Evolutionary conservation across 306 rosid genomes (phyloP), one percentile per base, ranked within the genome.

Genomic region (Rosa lucieae): DNA sequence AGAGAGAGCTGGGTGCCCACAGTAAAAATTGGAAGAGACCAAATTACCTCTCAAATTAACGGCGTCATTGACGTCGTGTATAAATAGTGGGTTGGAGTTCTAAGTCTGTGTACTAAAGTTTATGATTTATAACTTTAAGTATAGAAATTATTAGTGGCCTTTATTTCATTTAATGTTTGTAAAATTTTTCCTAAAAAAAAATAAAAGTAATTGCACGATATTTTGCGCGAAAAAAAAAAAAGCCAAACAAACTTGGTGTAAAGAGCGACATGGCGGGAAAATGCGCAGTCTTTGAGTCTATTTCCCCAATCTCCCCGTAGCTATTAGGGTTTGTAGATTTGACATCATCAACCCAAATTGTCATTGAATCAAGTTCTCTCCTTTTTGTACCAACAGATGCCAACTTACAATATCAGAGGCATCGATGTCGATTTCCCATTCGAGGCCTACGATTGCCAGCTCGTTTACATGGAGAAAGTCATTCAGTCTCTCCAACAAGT

Each of bases 391-490:
- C 10, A 66, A 66, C 32, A 68, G 21, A 94, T 94, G 99, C 99
- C 97, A 71, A 91, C 90, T 13, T 92, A 92, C 88, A 85, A 68
- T 63, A 83, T 92, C 42, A 85, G 96, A 80, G 99, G 97, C 79
- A 79, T 94, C 82, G 85, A 89, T 80, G 92, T 94, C 5, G 97
- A 92, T 79, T 92, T 94, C 40, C 99, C 99, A 2, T 94, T 78
- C 10, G 94, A 88, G 82, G 97, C 99, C 39, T 92, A 94, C 88
- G 98, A 92, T 79, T 91, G 95, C 77, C 99, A 94, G 83, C 82
- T 94, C 70, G 90, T 92, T 75, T 92, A 92, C 88, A 94, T 94
- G 99, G 99, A 94, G 32, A 94, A 92, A 84, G 98, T 94, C 84
- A 85, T 92, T 12, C 97, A 91, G 73, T 87, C 99, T 71, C 95